Base-by-base conservation (phyloP, 202 grass and related monocot species). In the Schoenoplectus triqueter region DNA sequence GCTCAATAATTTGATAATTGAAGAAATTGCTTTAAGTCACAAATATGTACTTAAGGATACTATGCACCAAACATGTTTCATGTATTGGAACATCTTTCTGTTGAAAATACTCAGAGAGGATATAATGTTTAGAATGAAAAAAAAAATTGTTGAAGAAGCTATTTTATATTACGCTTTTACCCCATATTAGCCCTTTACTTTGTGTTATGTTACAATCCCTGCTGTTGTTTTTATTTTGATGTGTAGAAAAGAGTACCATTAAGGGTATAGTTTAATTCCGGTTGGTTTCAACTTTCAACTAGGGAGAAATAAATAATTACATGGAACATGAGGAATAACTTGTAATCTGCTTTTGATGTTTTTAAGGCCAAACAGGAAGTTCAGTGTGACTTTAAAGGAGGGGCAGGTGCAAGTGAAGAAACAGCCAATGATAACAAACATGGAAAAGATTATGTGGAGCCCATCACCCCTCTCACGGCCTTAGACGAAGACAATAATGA, bases 321-420 rank as follows among this genome's bases (percentile, higher is more conserved):
- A 78, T 5, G 8, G 41, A 78, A 78, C 52, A 14, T 42, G 52
- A 78, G 22, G 3, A 10, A 59, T 61, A 63, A 22, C 66, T 1
- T 82, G 42, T 51, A 49, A 51, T 73, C 19, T 81, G 41, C 19
- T 59, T 86, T 83, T 87, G 63, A 42, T 50, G 62, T 86, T 56
- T 85, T 89, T 39, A 85, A 93, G 88, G 86, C 78, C 5, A 88
- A 59, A 19, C 69, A 39, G 1, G 55, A 68, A 15, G 78, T 85
- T 82, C 93, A 98, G 20, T 90, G 65, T 78, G 92, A 95, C 86
- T 98, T 98, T 80, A 95, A 92, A 88, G 95, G 95, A 68, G 95
- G 95, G 64, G 95, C 93, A 60, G 95, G 95, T 82, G 88, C 89
- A 18, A 31, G 55, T 64, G 84, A 85, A 2, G 95, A 92, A 82